Evolutionary conservation across 2,329 filamentous ascomycete genomes (phyloP), one percentile per base, ranked within the genome.

Genomic region (Didymella pinodella): DNA sequence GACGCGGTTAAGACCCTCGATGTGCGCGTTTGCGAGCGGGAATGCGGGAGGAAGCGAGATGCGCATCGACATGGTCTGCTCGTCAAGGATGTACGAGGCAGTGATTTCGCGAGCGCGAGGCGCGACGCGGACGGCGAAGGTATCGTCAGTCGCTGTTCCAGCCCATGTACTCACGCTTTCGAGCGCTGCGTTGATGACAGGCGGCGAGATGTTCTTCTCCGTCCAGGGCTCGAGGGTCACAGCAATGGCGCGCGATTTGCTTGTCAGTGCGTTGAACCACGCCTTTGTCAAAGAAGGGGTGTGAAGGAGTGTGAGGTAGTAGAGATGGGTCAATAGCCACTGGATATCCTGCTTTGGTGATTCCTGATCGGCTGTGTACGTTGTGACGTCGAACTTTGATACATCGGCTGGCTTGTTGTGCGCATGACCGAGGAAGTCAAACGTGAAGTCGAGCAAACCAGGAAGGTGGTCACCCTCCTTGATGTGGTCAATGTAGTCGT

Each of bases 71-170:
- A 95, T 92, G 29, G 88, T 88, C 67, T 91, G 87, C 60, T 98
- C 94, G 73, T 99, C 95, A 11, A 99, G 87, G 51, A 91, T 87
- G 74, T 97, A 97, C 3, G 88, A 88, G 0, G 92, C 93, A 12
- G 88, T 89, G 34, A 98, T 86, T 76, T 98, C 94, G 48, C 86
- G 85, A 0, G 88, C 87, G 11, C 86, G 82, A 32, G 85, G 84
- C 55, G 88, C 91, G 10, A 96, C 86, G 73, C 90, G 93, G 56
- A 98, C 83, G 16, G 77, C 78, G 66, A 90, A 80, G 8, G 86
- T 83, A 43, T 85, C 82, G 43, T 73, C 72, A 1, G 69, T 59
- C 25, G 80, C 77, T 0, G 76, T 62, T 34, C 73, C 72, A 22
- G 72, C 66, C 92, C 91, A 95, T 11, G 80, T 78, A n/a, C 82